A percentile compares a stretch with the other conserved stretches of the same genome.
Evolutionary conservation across 2,329 filamentous ascomycete genomes (phyloP).

Genomic region (Venturia nashicola): DNA sequence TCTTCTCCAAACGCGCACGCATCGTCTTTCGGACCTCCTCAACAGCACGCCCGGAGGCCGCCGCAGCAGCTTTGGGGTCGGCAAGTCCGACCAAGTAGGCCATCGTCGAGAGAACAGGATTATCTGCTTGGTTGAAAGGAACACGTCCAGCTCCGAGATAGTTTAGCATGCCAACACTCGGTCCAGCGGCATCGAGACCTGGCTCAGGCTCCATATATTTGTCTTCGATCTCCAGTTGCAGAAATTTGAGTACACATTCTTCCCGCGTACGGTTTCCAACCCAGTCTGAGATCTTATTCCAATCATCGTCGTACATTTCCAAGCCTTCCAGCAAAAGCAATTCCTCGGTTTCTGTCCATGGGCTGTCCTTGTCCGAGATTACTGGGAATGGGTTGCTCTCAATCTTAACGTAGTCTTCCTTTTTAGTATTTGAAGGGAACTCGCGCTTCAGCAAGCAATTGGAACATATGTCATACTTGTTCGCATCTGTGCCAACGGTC

Average conservation of each 20-base stretch:
- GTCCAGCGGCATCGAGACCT: constrained; percentile 4
- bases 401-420: constrained; percentile 73
- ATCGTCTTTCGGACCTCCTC: constrained; percentile 74
- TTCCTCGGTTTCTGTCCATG: constrained; percentile 84
- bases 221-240: constrained; percentile 94
- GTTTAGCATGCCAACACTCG: constrained; percentile 34
- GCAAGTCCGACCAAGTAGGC: constrained; percentile 86
- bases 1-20: constrained; percentile 62
- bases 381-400: constrained; percentile 77
- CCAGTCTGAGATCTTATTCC: constrained; percentile 84
- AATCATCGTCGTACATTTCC: constrained; percentile 90
- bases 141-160: constrained; percentile 61
- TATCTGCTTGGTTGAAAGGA: constrained; percentile 85
- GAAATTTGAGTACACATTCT: constrained; percentile 92
- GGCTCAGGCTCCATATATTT: constrained; percentile 81
- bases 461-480: constrained; percentile 80
- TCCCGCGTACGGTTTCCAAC: constrained; percentile 85
- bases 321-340: constrained; percentile 82
- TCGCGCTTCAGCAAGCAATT: constrained; percentile 80
- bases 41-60: constrained; percentile 77
- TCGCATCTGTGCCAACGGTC: constrained; percentile 40
- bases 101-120: constrained; percentile 92
- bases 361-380: constrained; percentile 68
- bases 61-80: constrained; percentile 80
- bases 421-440: constrained; percentile 66